Evolutionary conservation across 805 yeast species (phyloP), one percentile per base, ranked within the genome.

Genomic region (Metahyphopichia silvanorum): DNA sequence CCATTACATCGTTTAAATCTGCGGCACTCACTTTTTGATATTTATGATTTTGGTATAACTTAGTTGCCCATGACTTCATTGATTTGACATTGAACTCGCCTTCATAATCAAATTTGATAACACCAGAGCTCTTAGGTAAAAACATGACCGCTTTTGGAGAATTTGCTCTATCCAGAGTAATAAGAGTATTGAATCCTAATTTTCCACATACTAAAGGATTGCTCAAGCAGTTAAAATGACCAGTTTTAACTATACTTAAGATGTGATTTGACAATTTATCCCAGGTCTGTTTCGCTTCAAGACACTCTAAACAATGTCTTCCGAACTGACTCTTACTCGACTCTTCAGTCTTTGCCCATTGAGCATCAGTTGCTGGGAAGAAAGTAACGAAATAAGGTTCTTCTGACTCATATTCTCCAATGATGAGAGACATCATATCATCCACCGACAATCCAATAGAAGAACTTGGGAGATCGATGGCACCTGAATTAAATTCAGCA

Each of bases 311-410:
- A 46, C 82, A 77, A 9, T 39, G 28, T 6, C 47, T 42, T 10
- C 53, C 45, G 34, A 72, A 76, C 4, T 57, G 47, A n/a, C 46
- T 44, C 33, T 63, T 63, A 4, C 56, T 55, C 4, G 53, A 46
- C 14, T 43, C 41, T 15, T 62, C 67, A 10, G 52, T 47, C 11
- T 47, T 43, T 14, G 54, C 49, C 46, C 66, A 55, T 34, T 72
- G 60, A 18, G 70, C 53, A 28, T 68, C 64, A 4, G 68, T 54
- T 3, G 78, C 57, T 2, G 89, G 88, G 76, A 83, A 82, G 38
- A 84, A 78, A 11, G 84, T 71, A 3, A 84, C 66, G 40, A 84
- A 57, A 33, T 64, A 55, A 2, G 91, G 85, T 17, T 59, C 57
- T 1, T 56, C 50, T 14, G 11, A 16, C 12, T 17, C 22, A 5